Evolutionary conservation across 169 alveolate genomes (phyloP).

Genomic region (Cryptosporidium viatorum): DNA sequence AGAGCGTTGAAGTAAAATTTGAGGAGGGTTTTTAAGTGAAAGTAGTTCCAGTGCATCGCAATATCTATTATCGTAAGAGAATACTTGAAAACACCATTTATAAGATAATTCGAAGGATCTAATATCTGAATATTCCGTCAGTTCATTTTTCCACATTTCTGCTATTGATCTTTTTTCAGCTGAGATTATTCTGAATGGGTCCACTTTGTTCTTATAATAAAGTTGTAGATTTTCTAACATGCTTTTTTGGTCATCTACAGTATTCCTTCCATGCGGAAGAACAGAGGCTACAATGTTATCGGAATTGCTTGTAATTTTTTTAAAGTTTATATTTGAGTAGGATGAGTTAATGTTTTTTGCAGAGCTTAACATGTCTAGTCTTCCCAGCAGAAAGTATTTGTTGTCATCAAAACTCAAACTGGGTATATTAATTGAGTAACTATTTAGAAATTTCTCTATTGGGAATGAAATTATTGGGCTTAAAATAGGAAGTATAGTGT

Average conservation of each 20-base stretch:
- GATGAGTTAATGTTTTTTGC: not conserved
- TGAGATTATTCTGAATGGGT: constrained; percentile 1
- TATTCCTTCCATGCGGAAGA: constrained; percentile 74
- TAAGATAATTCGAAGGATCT: not conserved
- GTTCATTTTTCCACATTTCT: constrained; percentile 48
- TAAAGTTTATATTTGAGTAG: not conserved
- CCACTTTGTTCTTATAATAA: constrained; percentile 56
- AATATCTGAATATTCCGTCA: constrained; percentile 20
- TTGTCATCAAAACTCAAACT: not conserved
- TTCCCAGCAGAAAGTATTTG: constrained; percentile 25
- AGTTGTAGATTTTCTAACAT: constrained; percentile 63
- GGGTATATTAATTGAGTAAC: not conserved
- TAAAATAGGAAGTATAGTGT: constrained; percentile 10
- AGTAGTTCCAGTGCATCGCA: constrained; percentile 55
- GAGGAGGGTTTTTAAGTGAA: constrained; percentile 56
- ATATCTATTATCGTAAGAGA: constrained; percentile 32
- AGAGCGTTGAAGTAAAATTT: constrained; percentile 44
- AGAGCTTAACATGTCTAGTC: constrained; percentile 29
- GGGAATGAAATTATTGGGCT: constrained; percentile 44
- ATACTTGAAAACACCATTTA: constrained; percentile 55
- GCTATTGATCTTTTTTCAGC: constrained; percentile 6
- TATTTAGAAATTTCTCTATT: constrained; percentile 16
- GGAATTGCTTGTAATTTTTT: not conserved
- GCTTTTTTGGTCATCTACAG: constrained; percentile 73
- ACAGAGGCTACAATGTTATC: constrained; percentile 47